These are phyloP conservation scores for Tilletia walkeri DNA, from an alignment of 1,284 basidiomycete genomes.

Conservation along the genomic window DNA sequence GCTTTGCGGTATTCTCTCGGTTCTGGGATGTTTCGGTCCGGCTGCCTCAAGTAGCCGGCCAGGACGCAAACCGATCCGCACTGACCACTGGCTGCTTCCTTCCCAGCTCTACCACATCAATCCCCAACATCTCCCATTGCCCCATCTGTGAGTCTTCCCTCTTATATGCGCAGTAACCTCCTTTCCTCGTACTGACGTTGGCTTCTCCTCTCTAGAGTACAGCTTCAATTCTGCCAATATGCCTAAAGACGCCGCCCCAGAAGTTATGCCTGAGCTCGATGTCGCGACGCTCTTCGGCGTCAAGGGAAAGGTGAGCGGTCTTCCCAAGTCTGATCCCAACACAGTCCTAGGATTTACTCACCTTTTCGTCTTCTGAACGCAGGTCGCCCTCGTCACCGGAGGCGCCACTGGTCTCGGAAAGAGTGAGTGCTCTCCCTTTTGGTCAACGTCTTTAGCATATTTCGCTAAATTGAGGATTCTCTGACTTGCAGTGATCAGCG, in stretches of 20 bases:
- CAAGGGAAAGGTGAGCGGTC: conserved; percentile 64
- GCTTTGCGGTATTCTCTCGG: no score
- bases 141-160: neutral
- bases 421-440: conserved; percentile 28
- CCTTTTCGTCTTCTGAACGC: neutral
- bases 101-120: no score
- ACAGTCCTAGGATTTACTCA: no score
- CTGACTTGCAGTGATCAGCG: conserved; percentile 66
- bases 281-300: conserved; percentile 69
- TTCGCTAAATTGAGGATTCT: neutral
- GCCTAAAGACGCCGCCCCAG: conserved; percentile 52
- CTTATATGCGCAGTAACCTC: neutral
- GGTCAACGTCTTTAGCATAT: neutral
- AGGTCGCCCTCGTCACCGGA: conserved; percentile 73
- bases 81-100: no score
- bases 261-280: conserved; percentile 61
- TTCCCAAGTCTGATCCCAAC: neutral
- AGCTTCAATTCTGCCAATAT: conserved; percentile 24
- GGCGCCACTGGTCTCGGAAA: conserved; percentile 59
- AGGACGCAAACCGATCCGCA: no score
- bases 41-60: no score
- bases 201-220: neutral
- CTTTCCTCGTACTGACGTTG: neutral
- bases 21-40: no score
- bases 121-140: neutral